Evolutionary conservation across 371 early-diverging fungal species (phyloP), one percentile per base, ranked within the genome.

Genomic region (Batkoa obscura): DNA sequence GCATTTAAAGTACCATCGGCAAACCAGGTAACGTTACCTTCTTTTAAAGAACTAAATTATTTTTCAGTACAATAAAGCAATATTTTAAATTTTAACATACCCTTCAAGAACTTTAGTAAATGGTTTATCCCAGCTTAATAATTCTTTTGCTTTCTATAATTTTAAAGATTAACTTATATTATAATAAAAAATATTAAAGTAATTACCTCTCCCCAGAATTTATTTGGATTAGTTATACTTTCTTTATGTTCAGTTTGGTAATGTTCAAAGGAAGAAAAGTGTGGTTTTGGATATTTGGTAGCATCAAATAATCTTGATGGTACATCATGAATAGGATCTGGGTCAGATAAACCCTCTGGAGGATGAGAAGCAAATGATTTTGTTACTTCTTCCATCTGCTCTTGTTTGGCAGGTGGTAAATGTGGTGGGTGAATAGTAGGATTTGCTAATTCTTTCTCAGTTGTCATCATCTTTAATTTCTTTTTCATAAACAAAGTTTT

Each of bases 21-120:
- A 74, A 96, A 98, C 94, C 95, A 97, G 53, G 81, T 77, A 49
- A 88, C 76, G 62, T 90, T 78, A 52, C 90, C 92, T 34, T 73
- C 68, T 2, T 72, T 60, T 51, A 92, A 79, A 31, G 45, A 56
- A 41, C 56, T 34, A 41, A 4, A 33, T 1, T 30, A 38, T 2
- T 38, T 4, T 36, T 45, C 23, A 54, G 32, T 17, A 39, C 6
- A 54, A 54, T 15, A 30, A 13, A 2, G 5, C 3, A 37, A 36
- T 6, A 47, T 23, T 3, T 13, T 31, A 32, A 45, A 10, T 35
- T 23, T 46, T n/a, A 3, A 17, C 6, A 37, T 47, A 48, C 49
- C 49, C 49, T 47, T 46, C 36, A 32, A 57, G 39, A 32, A 57
- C 35, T 34, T 47, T 15, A 38, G 35, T 57, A 15, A 49, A 57